phyloP scores from a whole-genome alignment of 441 rosid genomes.

The Pelargonium australe region DNA sequence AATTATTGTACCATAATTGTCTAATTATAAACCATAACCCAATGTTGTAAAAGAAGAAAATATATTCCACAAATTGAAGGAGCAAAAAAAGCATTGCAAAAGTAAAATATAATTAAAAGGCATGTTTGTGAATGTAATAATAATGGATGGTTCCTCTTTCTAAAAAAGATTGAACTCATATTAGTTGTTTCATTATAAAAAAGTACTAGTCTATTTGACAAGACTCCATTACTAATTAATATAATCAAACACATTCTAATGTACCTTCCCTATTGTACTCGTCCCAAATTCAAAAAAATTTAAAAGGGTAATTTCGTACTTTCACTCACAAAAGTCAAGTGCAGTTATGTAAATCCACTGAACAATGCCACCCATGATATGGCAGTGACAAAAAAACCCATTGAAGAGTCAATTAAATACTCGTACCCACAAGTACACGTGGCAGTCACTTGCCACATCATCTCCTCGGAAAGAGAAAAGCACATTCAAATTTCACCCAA shows the following conservation, averaged over 20 bases:
- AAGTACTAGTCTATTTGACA: too few relatives aligned
- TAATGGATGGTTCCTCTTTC: not conserved
- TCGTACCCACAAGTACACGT: constrained; percentile 25
- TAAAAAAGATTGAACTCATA: not conserved
- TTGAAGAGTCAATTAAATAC: not conserved
- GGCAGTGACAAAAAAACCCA: not conserved
- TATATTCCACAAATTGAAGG: too few relatives aligned
- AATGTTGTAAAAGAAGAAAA: too few relatives aligned
- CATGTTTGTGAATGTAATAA: not conserved
- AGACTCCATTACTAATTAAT: too few relatives aligned
- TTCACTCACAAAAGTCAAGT: not conserved
- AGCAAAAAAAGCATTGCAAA: not conserved
- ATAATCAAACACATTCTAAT: too few relatives aligned
- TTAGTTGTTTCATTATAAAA: too few relatives aligned
- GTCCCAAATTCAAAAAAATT: not conserved
- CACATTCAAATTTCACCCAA: constrained; percentile 31
- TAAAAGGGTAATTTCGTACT: not conserved
- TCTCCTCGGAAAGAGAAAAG: constrained; percentile 14
- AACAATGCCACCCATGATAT: not conserved
- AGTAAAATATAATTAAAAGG: not conserved
- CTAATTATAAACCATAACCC: too few relatives aligned
- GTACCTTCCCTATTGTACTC: not conserved
- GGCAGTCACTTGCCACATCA: constrained; percentile 22
- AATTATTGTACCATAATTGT: too few relatives aligned
- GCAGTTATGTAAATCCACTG: not conserved